phyloP scores from a whole-genome alignment of 106 monocot genomes.

The Dioscorea alata region DNA sequence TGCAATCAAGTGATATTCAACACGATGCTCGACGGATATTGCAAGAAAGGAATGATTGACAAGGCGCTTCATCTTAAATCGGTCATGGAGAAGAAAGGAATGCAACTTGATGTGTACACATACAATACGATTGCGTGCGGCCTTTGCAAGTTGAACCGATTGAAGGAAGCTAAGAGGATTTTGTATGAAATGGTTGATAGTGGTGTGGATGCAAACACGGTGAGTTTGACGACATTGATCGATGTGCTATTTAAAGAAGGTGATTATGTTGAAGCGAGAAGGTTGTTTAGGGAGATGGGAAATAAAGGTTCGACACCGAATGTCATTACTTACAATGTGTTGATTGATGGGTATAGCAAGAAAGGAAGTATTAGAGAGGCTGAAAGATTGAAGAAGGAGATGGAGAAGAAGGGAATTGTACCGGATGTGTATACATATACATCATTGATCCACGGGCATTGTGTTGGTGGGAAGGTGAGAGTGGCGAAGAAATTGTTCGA shows the following conservation, averaged over 20 bases:
- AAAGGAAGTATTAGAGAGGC: conserved; percentile 75
- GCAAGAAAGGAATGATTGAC: conserved; percentile 57
- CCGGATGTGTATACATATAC: conserved; percentile 80
- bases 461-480: conserved; percentile 50
- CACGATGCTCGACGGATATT: conserved; percentile 74
- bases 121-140: conserved; percentile 71
- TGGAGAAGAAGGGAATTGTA: conserved; percentile 69
- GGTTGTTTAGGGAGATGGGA: conserved; percentile 54
- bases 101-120: conserved; percentile 59
- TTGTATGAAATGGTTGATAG: conserved; percentile 50
- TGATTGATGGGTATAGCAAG: conserved; percentile 79
- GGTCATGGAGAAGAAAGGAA: conserved; percentile 62
- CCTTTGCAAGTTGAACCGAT: conserved; percentile 30
- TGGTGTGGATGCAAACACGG: conserved; percentile 55
- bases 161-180: conserved; percentile 48
- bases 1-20: conserved; percentile 65
- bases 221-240: conserved; percentile 70
- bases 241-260: conserved; percentile 76
- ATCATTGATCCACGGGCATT: conserved; percentile 74
- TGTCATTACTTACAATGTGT: conserved; percentile 55
- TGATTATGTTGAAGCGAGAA: conserved; percentile 52
- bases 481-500: conserved; percentile 59
- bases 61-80: conserved; percentile 47
- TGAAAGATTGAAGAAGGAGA: conserved; percentile 59
- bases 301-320: conserved; percentile 37